A percentile compares a stretch with the other conserved stretches of the same genome.
Evolutionary conservation across 148 eudicot genomes (phyloP).

Genomic region (Limonium bicolor): DNA sequence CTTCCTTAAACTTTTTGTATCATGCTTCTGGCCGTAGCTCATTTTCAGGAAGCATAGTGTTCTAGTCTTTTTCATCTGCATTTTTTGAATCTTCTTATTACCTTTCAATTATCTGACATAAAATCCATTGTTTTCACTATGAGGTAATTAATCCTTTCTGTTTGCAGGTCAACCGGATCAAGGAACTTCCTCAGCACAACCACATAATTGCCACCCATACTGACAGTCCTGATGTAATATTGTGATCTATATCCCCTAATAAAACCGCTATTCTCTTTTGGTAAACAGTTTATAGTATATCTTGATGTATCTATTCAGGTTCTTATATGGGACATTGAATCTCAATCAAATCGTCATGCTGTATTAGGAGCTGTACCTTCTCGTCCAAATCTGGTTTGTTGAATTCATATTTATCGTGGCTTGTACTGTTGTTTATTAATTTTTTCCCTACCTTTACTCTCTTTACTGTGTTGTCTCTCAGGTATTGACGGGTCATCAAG

Average conservation of each 20-base stretch:
- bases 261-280: neutral
- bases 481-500: slow-evolving; percentile 87
- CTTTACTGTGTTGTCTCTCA: slow-evolving; percentile 19
- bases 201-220: slow-evolving; percentile 90
- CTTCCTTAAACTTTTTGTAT: no score
- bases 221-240: slow-evolving; percentile 93
- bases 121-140: neutral
- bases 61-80: neutral
- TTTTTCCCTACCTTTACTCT: no score
- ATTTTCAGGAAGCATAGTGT: no score
- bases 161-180: slow-evolving; percentile 84
- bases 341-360: slow-evolving; percentile 85
- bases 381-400: slow-evolving; percentile 73
- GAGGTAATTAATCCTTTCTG: neutral
- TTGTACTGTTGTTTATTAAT: neutral
- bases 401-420: neutral
- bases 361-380: slow-evolving; percentile 69
- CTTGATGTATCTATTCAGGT: slow-evolving; percentile 24
- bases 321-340: slow-evolving; percentile 83
- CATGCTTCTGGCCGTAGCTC: no score
- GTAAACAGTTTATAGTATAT: neutral
- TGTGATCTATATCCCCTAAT: no score
- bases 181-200: slow-evolving; percentile 89
- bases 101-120: no score
- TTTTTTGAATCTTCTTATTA: neutral